phyloP scores from a whole-genome alignment of 176 grass and related monocot genomes.

The Olyra latifolia region DNA sequence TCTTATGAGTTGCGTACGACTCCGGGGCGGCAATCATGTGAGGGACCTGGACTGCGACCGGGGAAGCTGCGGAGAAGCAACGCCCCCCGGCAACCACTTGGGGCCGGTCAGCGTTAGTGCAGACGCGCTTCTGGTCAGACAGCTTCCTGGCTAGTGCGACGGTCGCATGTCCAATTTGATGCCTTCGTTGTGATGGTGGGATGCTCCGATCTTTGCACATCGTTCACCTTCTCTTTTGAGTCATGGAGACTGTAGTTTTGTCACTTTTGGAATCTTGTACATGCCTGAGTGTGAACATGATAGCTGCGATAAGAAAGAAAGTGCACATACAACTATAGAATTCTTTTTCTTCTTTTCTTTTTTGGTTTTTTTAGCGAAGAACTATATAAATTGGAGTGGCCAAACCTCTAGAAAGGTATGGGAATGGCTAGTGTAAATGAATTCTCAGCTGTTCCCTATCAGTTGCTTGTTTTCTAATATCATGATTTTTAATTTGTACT shows the following conservation, averaged over 20 bases:
- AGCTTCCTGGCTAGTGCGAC: background rate
- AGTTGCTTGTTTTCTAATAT: background rate
- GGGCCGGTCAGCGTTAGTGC: conserved; percentile 10
- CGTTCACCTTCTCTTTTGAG: background rate
- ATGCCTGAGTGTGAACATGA: background rate
- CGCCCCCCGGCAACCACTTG: background rate
- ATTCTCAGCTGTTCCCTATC: background rate
- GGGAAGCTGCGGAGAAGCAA: conserved; percentile 28
- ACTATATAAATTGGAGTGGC: background rate
- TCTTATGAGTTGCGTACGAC: background rate
- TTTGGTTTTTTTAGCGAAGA: no score
- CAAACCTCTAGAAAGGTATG: background rate
- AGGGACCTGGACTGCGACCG: conserved; percentile 9
- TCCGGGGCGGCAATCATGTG: background rate
- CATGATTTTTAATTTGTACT: background rate
- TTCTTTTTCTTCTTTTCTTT: background rate
- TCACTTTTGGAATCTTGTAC: background rate
- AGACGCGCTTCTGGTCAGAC: background rate
- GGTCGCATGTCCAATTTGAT: background rate
- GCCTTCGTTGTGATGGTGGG: background rate
- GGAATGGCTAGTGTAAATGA: no score
- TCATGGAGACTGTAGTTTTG: background rate
- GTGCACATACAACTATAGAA: background rate
- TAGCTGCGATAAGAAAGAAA: background rate
- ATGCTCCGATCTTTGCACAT: background rate